These are phyloP conservation scores for Citrullus amarus DNA, from an alignment of 306 rosid genomes.

Conservation along the genomic window DNA sequence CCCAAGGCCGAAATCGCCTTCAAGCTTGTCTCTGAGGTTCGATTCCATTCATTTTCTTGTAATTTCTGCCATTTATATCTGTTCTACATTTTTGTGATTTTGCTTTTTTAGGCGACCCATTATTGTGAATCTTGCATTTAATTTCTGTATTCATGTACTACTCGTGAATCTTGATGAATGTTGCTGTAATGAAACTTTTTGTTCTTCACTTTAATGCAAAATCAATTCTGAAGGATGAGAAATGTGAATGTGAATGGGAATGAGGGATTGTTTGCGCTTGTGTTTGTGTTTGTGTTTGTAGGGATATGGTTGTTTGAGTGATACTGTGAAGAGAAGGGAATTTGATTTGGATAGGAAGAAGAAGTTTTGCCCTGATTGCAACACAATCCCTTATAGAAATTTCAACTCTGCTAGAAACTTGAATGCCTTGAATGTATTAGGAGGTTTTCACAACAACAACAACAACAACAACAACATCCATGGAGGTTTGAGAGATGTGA, in stretches of 20 bases:
- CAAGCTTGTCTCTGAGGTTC: conserved; percentile 82
- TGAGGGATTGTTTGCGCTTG: background rate
- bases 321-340: conserved; percentile 47
- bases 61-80: background rate
- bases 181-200: background rate
- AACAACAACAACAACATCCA: conserved; percentile 11
- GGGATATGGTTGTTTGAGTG: conserved; percentile 65
- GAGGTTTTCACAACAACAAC: conserved; percentile 20
- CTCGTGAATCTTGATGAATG: background rate
- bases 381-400: conserved; percentile 33
- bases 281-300: conserved; percentile 12
- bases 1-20: conserved; percentile 84
- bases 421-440: conserved; percentile 22
- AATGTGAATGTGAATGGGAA: background rate
- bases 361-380: conserved; percentile 63
- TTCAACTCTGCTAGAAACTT: conserved; percentile 15
- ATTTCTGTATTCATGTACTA: background rate
- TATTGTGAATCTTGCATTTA: background rate
- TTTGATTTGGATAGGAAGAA: conserved; percentile 49
- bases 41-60: conserved; percentile 9
- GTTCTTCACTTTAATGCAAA: background rate
- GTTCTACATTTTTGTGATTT: background rate
- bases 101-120: background rate
- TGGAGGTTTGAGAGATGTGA: conserved; percentile 35
- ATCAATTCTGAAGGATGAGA: background rate